Conservation (phyloP, 1,284 basidiomycete genomes). For the Xerocomus minutiporus region DNA sequence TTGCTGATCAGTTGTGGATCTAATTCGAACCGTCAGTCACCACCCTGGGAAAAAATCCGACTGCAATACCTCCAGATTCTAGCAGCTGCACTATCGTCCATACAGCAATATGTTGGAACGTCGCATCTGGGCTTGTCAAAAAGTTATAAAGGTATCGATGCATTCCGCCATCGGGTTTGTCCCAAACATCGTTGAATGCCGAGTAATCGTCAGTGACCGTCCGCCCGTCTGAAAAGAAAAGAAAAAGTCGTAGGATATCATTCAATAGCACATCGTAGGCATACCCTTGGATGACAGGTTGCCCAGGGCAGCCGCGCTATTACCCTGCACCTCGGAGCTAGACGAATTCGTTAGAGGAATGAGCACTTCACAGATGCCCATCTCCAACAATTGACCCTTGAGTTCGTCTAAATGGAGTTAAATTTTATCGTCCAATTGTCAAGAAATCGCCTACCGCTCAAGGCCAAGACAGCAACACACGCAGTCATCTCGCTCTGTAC, state of each 20-base stretch:
- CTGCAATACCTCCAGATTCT: slow-evolving; percentile 76
- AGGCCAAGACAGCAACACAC: slow-evolving; percentile 90
- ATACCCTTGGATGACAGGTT: slow-evolving; percentile 94
- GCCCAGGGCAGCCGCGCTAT: slow-evolving; percentile 95
- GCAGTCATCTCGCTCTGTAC: slow-evolving; percentile 99
- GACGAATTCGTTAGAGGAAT: slow-evolving; percentile 95
- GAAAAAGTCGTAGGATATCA: background rate
- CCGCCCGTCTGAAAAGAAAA: slow-evolving; percentile 53
- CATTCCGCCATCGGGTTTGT: slow-evolving; percentile 95
- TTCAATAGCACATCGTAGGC: slow-evolving; percentile 9
- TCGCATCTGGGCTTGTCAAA: slow-evolving; percentile 92
- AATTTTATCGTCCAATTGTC: slow-evolving; percentile 3
- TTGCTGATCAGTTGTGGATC: slow-evolving; percentile 87
- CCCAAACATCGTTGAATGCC: slow-evolving; percentile 98
- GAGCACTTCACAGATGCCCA: slow-evolving; percentile 97
- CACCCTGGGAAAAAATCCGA: background rate
- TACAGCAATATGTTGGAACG: slow-evolving; percentile 99
- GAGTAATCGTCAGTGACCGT: slow-evolving; percentile 90
- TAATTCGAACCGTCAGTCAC: slow-evolving; percentile 24
- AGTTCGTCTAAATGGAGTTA: slow-evolving; percentile 67
- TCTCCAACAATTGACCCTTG: slow-evolving; percentile 92
- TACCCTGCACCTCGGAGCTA: slow-evolving; percentile 98
- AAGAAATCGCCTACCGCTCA: slow-evolving; percentile 65
- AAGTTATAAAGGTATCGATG: slow-evolving; percentile 95
- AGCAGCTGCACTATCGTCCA: slow-evolving; percentile 98